Base-by-base conservation (phyloP, 805 yeast genomes). In the Suhomyces tanzawaensis region DNA sequence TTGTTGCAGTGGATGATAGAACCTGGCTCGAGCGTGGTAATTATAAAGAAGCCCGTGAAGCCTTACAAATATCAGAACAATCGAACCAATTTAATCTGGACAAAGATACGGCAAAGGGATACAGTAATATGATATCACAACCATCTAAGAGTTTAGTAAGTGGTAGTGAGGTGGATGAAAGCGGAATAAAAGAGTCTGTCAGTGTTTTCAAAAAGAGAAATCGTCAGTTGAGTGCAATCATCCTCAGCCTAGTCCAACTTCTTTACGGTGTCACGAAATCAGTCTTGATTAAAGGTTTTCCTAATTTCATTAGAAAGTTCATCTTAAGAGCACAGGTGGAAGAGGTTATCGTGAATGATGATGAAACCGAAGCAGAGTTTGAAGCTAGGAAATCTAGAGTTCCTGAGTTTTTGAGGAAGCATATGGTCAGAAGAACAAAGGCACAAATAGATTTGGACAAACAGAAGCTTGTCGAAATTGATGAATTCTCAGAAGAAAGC, bases 21-120 rank as follows among this genome's bases (percentile, higher is more conserved):
- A 82, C 85, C 0, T 84, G 81, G 77, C 42, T 82, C 14, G 84
- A 79, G 36, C 52, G 63, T 17, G 49, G 39, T 22, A 21, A 29
- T 33, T 43, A 41, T 34, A 32, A 37, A 42, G 41, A n/a, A 41
- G 27, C 37, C 30, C 8, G 44, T 19, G n/a, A 24, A 21, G 23
- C 23, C 7, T 21, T 21, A 24, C 27, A 7, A 9, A 9, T 6
- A 7, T 7, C 14, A n/a, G n/a, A n/a, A n/a, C n/a, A n/a, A n/a
- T 8, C 6, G 14, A 8, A 24, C 6, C 27, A 24, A n/a, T 7
- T 7, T 8, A 24, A 36, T 15, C 24, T 41, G 12, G 24, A 31
- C 15, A 37, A 39, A 3, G 19, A 40, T 14, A 30, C 31, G 16
- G 37, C 40, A 19, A 24, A 28, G 13, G 65, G 65, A 3, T 66